Percentiles rank a stretch among this genome's conserved stretches.
Evolutionary conservation across 2,329 filamentous ascomycete species (phyloP).

Genomic region (Sporothrix euskadiensis): DNA sequence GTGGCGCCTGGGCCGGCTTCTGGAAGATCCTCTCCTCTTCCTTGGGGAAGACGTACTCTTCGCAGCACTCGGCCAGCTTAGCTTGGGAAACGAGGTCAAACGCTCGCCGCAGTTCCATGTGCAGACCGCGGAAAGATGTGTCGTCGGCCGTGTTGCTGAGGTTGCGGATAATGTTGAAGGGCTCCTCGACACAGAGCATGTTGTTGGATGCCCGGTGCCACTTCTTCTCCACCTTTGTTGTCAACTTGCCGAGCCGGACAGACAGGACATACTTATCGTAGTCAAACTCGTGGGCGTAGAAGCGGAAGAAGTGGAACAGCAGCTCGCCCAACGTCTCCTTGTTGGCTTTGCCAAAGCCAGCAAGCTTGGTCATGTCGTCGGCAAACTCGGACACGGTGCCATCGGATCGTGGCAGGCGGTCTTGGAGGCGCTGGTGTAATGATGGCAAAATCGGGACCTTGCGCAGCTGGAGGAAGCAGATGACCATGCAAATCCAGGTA

Average conservation of each 20-base stretch:
- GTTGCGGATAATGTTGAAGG: conserved; percentile 87
- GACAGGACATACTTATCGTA: conserved; percentile 84
- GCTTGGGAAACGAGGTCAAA: conserved; percentile 79
- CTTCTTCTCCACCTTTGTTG: conserved; percentile 81
- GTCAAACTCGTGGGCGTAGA: conserved; percentile 91
- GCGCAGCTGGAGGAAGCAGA: conserved; percentile 90
- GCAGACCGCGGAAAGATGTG: conserved; percentile 87
- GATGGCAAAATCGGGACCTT: conserved; percentile 81
- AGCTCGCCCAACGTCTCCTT: conserved; percentile 79
- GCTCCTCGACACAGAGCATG: conserved; percentile 90
- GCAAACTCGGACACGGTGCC: conserved; percentile 77
- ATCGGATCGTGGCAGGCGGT: conserved; percentile 61
- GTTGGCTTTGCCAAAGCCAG: conserved; percentile 74
- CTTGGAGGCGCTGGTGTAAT: conserved; percentile 71
- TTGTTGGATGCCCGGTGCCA: conserved; percentile 83
- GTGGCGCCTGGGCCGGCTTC: conserved; percentile 55
- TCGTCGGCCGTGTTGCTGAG: conserved; percentile 96
- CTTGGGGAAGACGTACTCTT: conserved; percentile 83
- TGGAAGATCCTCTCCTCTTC: conserved; percentile 69
- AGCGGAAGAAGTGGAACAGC: conserved; percentile 93
- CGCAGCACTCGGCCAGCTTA: conserved; percentile 80
- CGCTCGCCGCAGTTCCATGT: conserved; percentile 83
- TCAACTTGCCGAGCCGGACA: conserved; percentile 74
- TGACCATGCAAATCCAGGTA: conserved; percentile 98
- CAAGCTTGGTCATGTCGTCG: conserved; percentile 75